Evolutionary conservation across 2,329 filamentous ascomycete genomes (phyloP), one percentile per base, ranked within the genome.

Genomic region (Rugonectria rugulosa): DNA sequence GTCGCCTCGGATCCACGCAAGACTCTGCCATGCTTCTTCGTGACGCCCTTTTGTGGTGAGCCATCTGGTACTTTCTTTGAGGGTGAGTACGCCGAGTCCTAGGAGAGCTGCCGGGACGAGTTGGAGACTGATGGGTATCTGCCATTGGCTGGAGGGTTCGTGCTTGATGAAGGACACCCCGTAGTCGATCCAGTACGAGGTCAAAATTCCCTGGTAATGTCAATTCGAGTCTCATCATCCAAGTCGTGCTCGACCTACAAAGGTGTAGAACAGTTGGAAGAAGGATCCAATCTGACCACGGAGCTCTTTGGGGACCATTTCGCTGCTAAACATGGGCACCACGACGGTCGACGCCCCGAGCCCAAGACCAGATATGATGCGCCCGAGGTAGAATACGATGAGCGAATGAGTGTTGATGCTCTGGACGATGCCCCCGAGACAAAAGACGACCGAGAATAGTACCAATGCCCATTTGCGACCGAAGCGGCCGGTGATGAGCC

Each of bases 111-210:
- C 79, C 0, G 79, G 79, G 1, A 79, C 66, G 6, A 83, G 70
- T 60, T 83, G 81, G 4, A 84, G 70, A 0, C 78, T 81, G 48
- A 85, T 76, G 1, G 81, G 82, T 23, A 84, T 76, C 67, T 83
- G 81, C 83, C 81, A 85, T 68, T 85, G 81, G 2, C 68, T 68
- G 0, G 77, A 53, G 2, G 41, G 44, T 5, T 47, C 40, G 21
- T 43, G 15, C 9, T 49, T 26, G 19, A 53, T 36, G 40, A 37
- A 43, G 4, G 43, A 45, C 4, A 51, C 56, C 1, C 46, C 55
- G 27, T 61, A 60, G 26, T 57, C 51, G 17, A 56, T 40, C 58
- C 54, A 58, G 43, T 56, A 61, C 10, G 50, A 58, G 3, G 58
- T 53, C 19, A 56, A 56, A 27, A 58, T 57, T 15, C 54, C 51